A percentile compares a stretch with the other conserved stretches of the same genome.
phyloP scores from a whole-genome alignment of 352 stramenopile genomes.

The Aphanomyces stellatus region DNA sequence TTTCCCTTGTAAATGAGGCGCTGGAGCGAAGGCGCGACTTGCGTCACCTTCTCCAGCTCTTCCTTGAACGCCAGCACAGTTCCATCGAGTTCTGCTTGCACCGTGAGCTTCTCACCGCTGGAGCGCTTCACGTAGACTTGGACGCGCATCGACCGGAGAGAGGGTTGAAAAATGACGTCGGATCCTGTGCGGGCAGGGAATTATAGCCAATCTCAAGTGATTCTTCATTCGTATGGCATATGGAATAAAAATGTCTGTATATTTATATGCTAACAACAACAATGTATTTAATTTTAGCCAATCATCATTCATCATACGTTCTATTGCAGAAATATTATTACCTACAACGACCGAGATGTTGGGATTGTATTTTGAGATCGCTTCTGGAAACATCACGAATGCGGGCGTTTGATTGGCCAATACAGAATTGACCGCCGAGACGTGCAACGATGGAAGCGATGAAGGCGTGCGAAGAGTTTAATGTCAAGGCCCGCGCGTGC shows the following conservation, averaged over 20 bases:
- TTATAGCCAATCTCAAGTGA: background rate
- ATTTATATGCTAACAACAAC: background rate
- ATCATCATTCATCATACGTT: no score
- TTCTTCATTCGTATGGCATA: background rate
- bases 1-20: slow-evolving; percentile 87
- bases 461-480: slow-evolving; percentile 61
- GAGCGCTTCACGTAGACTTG: slow-evolving; percentile 79
- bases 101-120: slow-evolving; percentile 62
- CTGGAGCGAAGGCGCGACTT: slow-evolving; percentile 67
- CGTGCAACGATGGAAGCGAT: slow-evolving; percentile 12
- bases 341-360: no score
- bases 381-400: no score
- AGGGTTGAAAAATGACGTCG: background rate
- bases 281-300: no score
- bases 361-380: no score
- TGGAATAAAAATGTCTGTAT: background rate
- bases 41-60: slow-evolving; percentile 51
- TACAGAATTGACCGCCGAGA: no score
- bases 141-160: slow-evolving; percentile 24
- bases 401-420: no score
- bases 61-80: slow-evolving; percentile 75
- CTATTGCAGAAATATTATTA: no score
- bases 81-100: slow-evolving; percentile 59
- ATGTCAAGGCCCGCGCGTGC: slow-evolving; percentile 70
- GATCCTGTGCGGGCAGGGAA: background rate